Evolutionary conservation across 805 yeast genomes (phyloP).

Genomic region (Myxozyma kluyveri): DNA sequence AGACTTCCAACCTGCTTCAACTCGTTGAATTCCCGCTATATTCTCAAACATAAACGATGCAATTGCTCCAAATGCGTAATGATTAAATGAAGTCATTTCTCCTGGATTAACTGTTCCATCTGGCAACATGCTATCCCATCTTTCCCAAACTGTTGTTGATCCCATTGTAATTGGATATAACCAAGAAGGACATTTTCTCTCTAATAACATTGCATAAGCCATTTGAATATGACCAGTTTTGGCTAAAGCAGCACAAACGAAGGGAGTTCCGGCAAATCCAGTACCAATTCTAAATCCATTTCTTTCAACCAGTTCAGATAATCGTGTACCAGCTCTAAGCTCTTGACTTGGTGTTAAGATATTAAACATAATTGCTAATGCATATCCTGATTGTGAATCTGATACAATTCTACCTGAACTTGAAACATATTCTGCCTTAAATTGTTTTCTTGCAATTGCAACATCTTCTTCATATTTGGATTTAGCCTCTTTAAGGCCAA

Average conservation of each 20-base stretch:
- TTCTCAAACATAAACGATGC: conserved; percentile 31
- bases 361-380: conserved; percentile 32
- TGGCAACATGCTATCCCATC: conserved; percentile 37
- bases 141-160: conserved; percentile 37
- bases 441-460: conserved; percentile 26
- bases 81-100: conserved; percentile 37
- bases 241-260: conserved; percentile 33
- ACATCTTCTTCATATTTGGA: no score
- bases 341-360: conserved; percentile 24
- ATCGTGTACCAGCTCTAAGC: conserved; percentile 29
- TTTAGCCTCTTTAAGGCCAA: no score
- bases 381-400: conserved; percentile 35
- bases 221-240: conserved; percentile 26
- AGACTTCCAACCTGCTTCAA: conserved; percentile 33
- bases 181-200: conserved; percentile 35
- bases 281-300: conserved; percentile 27
- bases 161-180: conserved; percentile 36
- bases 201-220: conserved; percentile 33
- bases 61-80: conserved; percentile 34
- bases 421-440: conserved; percentile 30
- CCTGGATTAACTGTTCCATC: conserved; percentile 36
- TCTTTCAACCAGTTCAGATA: not conserved
- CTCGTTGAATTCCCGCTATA: conserved; percentile 28
- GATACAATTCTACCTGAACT: conserved; percentile 28
- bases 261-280: conserved; percentile 37